Base-by-base conservation (phyloP, 345 rosid genomes). In the Brassica cretica region DNA sequence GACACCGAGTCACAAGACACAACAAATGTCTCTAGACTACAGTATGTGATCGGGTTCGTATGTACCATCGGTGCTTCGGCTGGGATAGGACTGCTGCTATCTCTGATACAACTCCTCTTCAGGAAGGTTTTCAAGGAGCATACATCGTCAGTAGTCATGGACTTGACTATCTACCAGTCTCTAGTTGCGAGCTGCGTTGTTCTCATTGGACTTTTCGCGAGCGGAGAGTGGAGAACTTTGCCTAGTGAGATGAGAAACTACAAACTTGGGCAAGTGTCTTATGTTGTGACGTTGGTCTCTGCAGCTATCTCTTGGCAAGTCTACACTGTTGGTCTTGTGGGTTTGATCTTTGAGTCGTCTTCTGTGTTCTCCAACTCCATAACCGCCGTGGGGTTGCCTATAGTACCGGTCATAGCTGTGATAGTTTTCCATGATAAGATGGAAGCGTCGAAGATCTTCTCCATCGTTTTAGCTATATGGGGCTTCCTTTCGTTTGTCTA, bases 391-490 rank as follows among this genome's bases (percentile, higher is more conserved):
- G 89, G 87, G 0, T 68, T 84, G 84, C 91, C 93, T 12, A 82
- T 90, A 6, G 85, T 86, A 32, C 91, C 76, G 21, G 64, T 75
- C 4, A 8, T 80, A 63, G 80, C 76, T 6, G 78, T 69, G 30
- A 63, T 79, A 5, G 78, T 74, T 46, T 87, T 89, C 70, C 81
- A 83, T 5, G 97, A 90, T 70, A 73, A 76, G 55, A 86, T 91
- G 93, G 78, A 84, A 18, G 89, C 90, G 1, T 49, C 89, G 0
- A 92, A 92, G 82, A 82, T 66, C 14, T 84, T 87, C 73, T 78
- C 93, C 35, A 83, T 92, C 81, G 46, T 80, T 53, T 74, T 90
- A 81, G 90, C 90, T 16, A 24, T 84, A 0, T 86, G 90, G 96
- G 96, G 90, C 1, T 86, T 89, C 64, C 24, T 85, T 41, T 89